Evolutionary conservation across 257 asterid genomes (phyloP).

Genomic region (Lycium ferocissimum): DNA sequence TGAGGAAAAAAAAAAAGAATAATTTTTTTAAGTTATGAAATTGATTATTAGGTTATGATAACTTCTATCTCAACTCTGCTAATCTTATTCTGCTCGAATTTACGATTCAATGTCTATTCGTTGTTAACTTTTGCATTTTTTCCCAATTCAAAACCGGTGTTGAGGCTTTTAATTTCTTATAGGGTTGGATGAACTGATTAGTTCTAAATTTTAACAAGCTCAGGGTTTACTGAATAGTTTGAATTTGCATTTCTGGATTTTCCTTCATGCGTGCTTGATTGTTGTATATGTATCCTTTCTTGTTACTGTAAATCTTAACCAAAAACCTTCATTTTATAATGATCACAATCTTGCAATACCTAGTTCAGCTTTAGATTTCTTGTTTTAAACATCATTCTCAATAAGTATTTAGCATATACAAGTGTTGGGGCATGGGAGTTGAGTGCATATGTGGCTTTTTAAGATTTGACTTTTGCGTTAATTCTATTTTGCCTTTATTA

Average conservation of each 20-base stretch:
- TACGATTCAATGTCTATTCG: neutral
- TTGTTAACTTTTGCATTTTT: neutral
- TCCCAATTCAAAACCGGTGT: slow-evolving; percentile 1
- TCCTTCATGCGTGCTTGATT: neutral
- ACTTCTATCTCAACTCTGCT: neutral
- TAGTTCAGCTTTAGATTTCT: neutral
- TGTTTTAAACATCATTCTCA: neutral
- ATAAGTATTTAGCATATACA: neutral
- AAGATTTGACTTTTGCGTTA: slow-evolving; percentile 1
- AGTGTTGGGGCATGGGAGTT: neutral
- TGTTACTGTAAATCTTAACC: neutral
- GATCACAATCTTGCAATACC: neutral
- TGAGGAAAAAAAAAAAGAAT: too few species aligned
- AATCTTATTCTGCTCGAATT: neutral
- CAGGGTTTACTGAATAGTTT: neutral
- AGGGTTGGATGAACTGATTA: neutral
- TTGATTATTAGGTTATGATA: neutral
- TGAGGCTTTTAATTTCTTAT: neutral
- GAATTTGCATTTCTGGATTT: neutral
- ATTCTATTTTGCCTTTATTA: neutral
- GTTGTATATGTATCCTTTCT: neutral
- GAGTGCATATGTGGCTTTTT: neutral
- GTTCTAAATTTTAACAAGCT: neutral
- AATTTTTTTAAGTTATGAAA: neutral
- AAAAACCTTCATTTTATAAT: neutral